These are phyloP conservation scores for Centrapalus pauciflorus DNA, from an alignment of 129 eudicot species.

Conservation along the genomic window DNA sequence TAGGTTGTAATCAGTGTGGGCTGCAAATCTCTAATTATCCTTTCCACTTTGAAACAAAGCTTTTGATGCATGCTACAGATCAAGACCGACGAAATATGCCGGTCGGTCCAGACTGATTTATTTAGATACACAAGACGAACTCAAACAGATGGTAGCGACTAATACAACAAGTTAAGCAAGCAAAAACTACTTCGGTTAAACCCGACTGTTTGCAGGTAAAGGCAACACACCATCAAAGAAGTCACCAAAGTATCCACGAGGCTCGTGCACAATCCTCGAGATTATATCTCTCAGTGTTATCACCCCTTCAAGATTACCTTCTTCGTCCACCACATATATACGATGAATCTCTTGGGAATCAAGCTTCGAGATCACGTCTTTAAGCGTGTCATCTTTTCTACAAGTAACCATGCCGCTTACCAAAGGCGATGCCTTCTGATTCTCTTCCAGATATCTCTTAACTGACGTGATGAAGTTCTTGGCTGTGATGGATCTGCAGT, in stretches of 20 bases:
- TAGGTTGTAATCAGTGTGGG: no score
- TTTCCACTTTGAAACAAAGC: background rate
- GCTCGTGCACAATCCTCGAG: constrained; percentile 89
- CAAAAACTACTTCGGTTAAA: constrained; percentile 26
- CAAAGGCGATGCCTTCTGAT: constrained; percentile 42
- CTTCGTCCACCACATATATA: constrained; percentile 77
- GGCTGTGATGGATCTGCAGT: constrained; percentile 80
- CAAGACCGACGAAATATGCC: constrained; percentile 6
- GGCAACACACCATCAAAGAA: constrained; percentile 93
- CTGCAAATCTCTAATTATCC: no score
- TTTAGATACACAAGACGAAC: constrained; percentile 20
- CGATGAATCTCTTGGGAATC: constrained; percentile 75
- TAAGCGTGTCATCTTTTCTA: constrained; percentile 49
- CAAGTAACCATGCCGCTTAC: constrained; percentile 77
- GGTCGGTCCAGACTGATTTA: constrained; percentile 1
- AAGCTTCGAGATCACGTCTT: constrained; percentile 61
- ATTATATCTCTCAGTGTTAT: constrained; percentile 90
- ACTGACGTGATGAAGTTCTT: constrained; percentile 79
- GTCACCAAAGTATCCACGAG: constrained; percentile 93
- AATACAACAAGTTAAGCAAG: constrained; percentile 6
- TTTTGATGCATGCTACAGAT: background rate
- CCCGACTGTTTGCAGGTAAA: constrained; percentile 77
- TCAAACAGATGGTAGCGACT: constrained; percentile 1
- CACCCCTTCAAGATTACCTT: constrained; percentile 71
- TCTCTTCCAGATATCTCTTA: constrained; percentile 52